These are phyloP conservation scores for Paramecium sexaurelia DNA, from an alignment of 73 alveolate species.

Conservation along the genomic window DNA sequence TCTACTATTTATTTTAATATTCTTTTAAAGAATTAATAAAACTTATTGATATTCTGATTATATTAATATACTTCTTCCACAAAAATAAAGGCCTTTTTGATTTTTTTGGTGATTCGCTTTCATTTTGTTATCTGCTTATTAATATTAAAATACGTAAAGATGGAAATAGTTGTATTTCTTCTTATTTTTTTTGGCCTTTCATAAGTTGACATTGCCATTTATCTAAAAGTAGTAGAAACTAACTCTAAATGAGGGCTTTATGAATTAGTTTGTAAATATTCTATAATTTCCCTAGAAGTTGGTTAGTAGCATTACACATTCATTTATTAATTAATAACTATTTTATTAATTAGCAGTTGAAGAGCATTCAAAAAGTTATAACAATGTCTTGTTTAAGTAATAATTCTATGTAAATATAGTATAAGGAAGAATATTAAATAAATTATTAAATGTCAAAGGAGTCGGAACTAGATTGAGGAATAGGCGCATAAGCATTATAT, in stretches of 20 bases:
- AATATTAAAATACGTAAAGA: background rate
- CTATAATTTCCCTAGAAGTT: background rate
- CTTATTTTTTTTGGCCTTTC: background rate
- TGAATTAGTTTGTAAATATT: background rate
- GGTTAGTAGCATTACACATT: background rate
- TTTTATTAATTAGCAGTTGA: background rate
- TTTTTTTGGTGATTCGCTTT: background rate
- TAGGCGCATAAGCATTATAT: conserved; percentile 6
- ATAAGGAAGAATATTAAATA: background rate
- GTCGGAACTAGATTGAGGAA: conserved; percentile 8
- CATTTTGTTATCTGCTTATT: background rate
- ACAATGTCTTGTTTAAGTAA: background rate
- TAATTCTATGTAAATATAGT: background rate
- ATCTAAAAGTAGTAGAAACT: background rate
- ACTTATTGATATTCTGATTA: background rate
- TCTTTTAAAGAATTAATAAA: background rate
- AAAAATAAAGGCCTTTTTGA: background rate
- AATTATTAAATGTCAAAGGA: conserved; percentile 36
- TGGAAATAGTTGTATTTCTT: background rate
- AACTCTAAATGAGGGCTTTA: background rate
- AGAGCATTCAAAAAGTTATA: background rate
- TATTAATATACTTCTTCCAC: background rate
- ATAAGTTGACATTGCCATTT: background rate
- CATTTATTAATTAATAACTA: background rate
- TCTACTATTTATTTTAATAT: background rate